Evolutionary conservation across 164 flowering plant species (phyloP).

Genomic region (Amborella trichopoda): DNA sequence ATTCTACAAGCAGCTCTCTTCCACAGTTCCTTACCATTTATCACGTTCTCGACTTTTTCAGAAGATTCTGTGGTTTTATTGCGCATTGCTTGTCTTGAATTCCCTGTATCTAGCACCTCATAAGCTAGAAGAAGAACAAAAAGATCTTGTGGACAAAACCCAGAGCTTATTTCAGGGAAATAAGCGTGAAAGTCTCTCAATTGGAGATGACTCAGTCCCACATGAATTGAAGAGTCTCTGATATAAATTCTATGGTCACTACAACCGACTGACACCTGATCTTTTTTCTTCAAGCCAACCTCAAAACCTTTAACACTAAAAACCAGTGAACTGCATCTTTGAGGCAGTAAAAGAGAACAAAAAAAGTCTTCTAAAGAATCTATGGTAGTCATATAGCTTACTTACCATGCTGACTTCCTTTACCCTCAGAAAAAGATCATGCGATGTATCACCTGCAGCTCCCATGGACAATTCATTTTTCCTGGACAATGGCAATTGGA

Average conservation of each 20-base stretch:
- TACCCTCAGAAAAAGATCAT: slow-evolving; percentile 22
- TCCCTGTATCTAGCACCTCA: slow-evolving; percentile 1
- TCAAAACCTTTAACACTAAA: slow-evolving; percentile 32
- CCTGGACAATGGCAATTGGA: slow-evolving; percentile 35
- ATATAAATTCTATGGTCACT: no score
- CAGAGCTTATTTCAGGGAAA: slow-evolving; percentile 32
- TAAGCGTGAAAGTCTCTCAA: slow-evolving; percentile 21
- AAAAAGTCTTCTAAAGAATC: slow-evolving; percentile 36
- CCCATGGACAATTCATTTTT: no score
- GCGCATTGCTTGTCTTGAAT: neutral
- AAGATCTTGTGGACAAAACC: slow-evolving; percentile 46
- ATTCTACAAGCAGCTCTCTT: slow-evolving; percentile 40
- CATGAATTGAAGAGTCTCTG: slow-evolving; percentile 15
- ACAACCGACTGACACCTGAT: no score
- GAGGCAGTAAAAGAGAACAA: slow-evolving; percentile 26
- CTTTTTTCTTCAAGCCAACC: slow-evolving; percentile 33
- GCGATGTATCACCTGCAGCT: no score
- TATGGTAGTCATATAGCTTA: slow-evolving; percentile 14
- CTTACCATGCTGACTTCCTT: slow-evolving; percentile 32
- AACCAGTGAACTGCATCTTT: slow-evolving; percentile 21
- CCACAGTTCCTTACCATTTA: slow-evolving; percentile 78
- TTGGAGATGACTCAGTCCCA: slow-evolving; percentile 39
- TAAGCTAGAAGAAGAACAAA: slow-evolving; percentile 17
- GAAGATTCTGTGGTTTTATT: slow-evolving; percentile 4
- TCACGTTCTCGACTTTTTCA: slow-evolving; percentile 21